Base-by-base conservation (phyloP, 352 stramenopile genomes). In the Pythium brachiatum region DNA sequence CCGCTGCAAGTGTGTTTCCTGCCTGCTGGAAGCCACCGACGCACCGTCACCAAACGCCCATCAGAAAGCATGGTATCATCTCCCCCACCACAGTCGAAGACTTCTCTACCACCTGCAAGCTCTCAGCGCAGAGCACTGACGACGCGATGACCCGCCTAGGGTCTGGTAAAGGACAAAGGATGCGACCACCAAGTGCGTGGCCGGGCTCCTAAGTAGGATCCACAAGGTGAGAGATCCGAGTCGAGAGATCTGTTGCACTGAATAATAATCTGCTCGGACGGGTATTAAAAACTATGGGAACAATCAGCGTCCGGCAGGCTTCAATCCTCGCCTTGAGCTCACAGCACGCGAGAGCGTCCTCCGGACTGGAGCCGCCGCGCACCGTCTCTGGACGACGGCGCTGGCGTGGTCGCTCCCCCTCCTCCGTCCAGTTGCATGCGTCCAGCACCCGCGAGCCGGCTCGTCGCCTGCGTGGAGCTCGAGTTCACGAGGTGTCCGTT, bases 401-500 rank as follows among this genome's bases (percentile, higher is more conserved):
- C 15, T 23, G 18, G 25, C 23, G 25, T n/a, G n/a, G n/a, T 13
- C 7, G 18, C 48, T 29, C 9, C 29, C 20, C 31, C 36, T 44
- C 26, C 64, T 15, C 70, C 48, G 16, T 87, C 75, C 23, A 92
- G 60, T 39, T 90, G 83, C 78, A 89, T 89, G 4, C 83, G 70
- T 20, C 78, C 83, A 32, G 76, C 74, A 56, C 64, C 76, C 3
- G 76, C 73, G 25, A 92, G 66, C 11, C 81, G 76, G 63, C 60
- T 86, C 8, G 60, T 58, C 9, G 41, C 44, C 13, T 61, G 62
- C 21, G 75, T 74, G 23, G 76, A 82, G 47, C 69, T 70, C 12
- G 82, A 92, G 48, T 73, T 81, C 15, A 86, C 64, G 23, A 92
- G 66, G 3, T 76, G 77, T 2, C 85, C 85, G 53, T 92, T 85